Conservation (phyloP, 208 protist genomes). For the Leishmania tarentolae region DNA sequence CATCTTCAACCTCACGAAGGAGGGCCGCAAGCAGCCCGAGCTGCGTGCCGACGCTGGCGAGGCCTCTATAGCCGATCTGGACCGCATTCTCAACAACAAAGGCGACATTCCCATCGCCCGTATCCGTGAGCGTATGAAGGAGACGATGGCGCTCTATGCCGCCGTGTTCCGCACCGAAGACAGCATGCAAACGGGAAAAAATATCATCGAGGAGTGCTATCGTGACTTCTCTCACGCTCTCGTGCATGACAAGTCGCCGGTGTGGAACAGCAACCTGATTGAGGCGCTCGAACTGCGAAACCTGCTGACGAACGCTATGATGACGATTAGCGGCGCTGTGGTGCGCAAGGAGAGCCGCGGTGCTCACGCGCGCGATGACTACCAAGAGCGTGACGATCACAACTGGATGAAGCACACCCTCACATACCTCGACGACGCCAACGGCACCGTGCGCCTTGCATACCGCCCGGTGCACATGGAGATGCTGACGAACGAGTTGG, state of each 20-base stretch:
- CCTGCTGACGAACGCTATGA: conserved; percentile 94
- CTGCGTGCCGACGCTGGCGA: conserved; percentile 91
- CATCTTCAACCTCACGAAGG: conserved; percentile 93
- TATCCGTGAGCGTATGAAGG: conserved; percentile 97
- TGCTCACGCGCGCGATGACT: conserved; percentile 98
- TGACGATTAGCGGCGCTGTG: conserved; percentile 95
- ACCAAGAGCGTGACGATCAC: conserved; percentile 94
- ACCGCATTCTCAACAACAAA: conserved; percentile 95
- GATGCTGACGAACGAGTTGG: conserved; percentile 92
- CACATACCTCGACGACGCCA: conserved; percentile 92
- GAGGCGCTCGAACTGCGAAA: conserved; percentile 99
- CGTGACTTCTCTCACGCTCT: conserved; percentile 93
- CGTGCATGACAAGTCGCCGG: conserved; percentile 92
- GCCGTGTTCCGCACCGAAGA: conserved; percentile 96
- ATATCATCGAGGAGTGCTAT: conserved; percentile 94
- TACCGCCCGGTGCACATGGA: conserved; percentile 95
- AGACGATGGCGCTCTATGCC: conserved; percentile 97
- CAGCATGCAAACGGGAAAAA: conserved; percentile 91
- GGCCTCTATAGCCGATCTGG: conserved; percentile 95
- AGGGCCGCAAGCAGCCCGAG: conserved; percentile 85
- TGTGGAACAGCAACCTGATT: conserved; percentile 98
- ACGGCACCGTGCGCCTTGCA: conserved; percentile 89
- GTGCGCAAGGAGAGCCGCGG: conserved; percentile 97
- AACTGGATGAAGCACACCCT: conserved; percentile 99
- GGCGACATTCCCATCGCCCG: conserved; percentile 91